Evolutionary conservation across 2,329 filamentous ascomycete genomes (phyloP).

Genomic region (Aphanocladium album): DNA sequence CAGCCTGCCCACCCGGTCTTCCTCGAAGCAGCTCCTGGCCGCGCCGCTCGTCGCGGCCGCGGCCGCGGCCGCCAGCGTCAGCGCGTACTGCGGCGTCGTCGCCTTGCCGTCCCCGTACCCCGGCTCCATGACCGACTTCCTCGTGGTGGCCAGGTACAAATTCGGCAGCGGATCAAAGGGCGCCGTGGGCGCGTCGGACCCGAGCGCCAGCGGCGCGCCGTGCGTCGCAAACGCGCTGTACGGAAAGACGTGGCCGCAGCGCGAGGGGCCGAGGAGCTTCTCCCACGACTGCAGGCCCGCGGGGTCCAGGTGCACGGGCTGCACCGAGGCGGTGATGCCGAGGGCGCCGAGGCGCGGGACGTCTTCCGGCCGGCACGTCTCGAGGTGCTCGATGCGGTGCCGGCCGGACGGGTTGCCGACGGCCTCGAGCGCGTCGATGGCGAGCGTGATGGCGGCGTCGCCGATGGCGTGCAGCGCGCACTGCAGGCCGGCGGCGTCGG

Average conservation of each 20-base stretch:
- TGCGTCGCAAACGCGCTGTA: conserved; percentile 56
- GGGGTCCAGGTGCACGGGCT: conserved; percentile 56
- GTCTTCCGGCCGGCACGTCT: conserved; percentile 51
- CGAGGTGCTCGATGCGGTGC: conserved; percentile 60
- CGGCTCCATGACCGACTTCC: conserved; percentile 43
- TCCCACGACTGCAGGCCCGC: conserved; percentile 59
- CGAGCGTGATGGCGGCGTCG: conserved; percentile 44
- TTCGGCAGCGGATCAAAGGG: conserved; percentile 51
- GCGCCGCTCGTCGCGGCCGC: conserved; percentile 45
- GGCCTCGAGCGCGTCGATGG: conserved; percentile 48
- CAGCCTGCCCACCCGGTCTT: conserved; percentile 44
- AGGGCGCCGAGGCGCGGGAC: conserved; percentile 50
- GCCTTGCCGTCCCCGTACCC: conserved; percentile 25
- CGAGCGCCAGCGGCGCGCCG: conserved; percentile 51
- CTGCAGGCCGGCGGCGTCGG: conserved; percentile 49
- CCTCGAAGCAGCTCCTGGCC: conserved; percentile 49
- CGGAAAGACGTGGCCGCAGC: conserved; percentile 56
- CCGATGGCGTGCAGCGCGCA: conserved; percentile 24
- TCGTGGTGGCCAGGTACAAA: conserved; percentile 53
- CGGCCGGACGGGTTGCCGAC: conserved; percentile 38
- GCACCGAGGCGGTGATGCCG: conserved; percentile 56
- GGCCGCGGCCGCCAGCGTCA: conserved; percentile 45
- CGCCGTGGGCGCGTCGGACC: conserved; percentile 56
- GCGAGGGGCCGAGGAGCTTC: conserved; percentile 46
- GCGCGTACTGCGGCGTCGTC: conserved; percentile 45